phyloP scores from a whole-genome alignment of 768 basidiomycete species.

The Tephrocybe sp. region DNA sequence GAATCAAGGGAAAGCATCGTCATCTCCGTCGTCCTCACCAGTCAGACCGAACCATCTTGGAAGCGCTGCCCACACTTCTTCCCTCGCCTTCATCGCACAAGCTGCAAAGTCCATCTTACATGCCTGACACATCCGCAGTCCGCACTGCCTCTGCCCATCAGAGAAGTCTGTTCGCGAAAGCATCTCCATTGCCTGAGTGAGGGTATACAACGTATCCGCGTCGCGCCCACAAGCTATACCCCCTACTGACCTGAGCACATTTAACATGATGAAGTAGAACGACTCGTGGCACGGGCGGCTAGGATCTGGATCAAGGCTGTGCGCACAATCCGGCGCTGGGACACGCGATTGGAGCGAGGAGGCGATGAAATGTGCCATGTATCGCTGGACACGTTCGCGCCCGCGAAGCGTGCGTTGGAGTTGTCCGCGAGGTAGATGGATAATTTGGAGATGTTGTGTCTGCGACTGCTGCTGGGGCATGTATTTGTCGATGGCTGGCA shows the following conservation, averaged over 20 bases:
- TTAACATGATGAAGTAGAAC: slow-evolving; percentile 76
- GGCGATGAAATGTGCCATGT: slow-evolving; percentile 60
- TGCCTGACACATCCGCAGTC: slow-evolving; percentile 52
- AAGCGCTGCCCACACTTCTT: slow-evolving; percentile 61
- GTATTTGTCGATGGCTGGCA: slow-evolving; percentile 29
- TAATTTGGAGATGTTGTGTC: slow-evolving; percentile 29
- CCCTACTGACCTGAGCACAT: slow-evolving; percentile 66
- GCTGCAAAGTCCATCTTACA: slow-evolving; percentile 50
- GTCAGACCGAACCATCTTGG: slow-evolving; percentile 65
- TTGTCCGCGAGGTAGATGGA: slow-evolving; percentile 9
- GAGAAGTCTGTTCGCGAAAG: slow-evolving; percentile 69
- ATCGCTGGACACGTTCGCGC: slow-evolving; percentile 64
- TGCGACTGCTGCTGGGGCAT: slow-evolving; percentile 14
- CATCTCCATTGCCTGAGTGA: slow-evolving; percentile 72
- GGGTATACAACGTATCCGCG: slow-evolving; percentile 71
- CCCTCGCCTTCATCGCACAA: slow-evolving; percentile 38
- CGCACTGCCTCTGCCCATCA: slow-evolving; percentile 54
- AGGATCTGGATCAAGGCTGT: slow-evolving; percentile 33
- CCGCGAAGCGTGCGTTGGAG: slow-evolving; percentile 54
- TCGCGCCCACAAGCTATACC: slow-evolving; percentile 74
- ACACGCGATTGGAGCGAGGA: slow-evolving; percentile 49
- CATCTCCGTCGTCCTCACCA: slow-evolving; percentile 5
- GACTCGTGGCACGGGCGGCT: slow-evolving; percentile 58
- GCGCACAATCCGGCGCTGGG: slow-evolving; percentile 49
- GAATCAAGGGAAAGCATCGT: not conserved